phyloP scores from a whole-genome alignment of 306 rosid species.

The Luffa aegyptiaca region DNA sequence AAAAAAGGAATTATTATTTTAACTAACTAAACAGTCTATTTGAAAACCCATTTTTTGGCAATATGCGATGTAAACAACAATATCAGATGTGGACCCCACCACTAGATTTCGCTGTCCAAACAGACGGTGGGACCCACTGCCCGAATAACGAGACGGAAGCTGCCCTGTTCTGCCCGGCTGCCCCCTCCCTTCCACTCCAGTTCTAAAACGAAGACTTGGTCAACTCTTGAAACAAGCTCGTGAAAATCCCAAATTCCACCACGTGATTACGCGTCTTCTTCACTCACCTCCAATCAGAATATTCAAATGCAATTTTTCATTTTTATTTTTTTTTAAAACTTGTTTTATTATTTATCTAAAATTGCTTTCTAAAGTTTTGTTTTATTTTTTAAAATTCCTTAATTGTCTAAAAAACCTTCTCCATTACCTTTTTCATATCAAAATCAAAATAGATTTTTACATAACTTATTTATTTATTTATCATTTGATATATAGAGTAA shows the following conservation, averaged over 20 bases:
- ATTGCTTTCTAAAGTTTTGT: no score
- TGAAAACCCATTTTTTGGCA: not conserved
- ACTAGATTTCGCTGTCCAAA: not conserved
- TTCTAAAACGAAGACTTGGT: not conserved
- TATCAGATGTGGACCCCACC: constrained; percentile 1
- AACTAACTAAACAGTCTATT: not conserved
- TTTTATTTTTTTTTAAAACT: not conserved
- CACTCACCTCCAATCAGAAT: not conserved
- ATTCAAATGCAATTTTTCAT: not conserved
- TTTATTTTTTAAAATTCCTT: no score
- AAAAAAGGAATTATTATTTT: not conserved
- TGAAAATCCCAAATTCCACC: not conserved
- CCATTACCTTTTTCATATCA: no score
- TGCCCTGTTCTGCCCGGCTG: not conserved
- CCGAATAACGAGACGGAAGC: not conserved
- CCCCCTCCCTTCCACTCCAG: not conserved
- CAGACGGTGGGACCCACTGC: not conserved
- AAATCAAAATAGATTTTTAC: no score
- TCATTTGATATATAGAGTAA: no score
- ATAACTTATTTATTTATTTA: no score
- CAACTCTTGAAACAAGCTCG: not conserved
- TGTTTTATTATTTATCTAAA: no score
- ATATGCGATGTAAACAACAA: not conserved
- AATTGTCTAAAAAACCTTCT: no score
- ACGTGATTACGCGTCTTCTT: constrained; percentile 2